Evolutionary conservation across 2,329 filamentous ascomycete genomes (phyloP).

Genomic region (Trichoderma cornu-damae): DNA sequence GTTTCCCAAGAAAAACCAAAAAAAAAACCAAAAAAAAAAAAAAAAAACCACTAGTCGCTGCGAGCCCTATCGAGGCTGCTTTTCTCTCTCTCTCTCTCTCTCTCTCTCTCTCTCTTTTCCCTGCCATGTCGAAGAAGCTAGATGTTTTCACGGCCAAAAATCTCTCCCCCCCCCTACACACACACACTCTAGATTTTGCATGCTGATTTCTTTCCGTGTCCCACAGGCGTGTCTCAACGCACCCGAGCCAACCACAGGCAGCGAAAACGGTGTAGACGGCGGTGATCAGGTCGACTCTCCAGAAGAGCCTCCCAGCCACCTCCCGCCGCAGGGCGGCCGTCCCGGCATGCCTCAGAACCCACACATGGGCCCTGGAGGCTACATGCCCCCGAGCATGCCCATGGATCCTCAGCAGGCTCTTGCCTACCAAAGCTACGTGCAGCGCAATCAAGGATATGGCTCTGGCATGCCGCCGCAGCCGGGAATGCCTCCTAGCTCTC

Average conservation of each 20-base stretch:
- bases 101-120: no score
- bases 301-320: conserved; percentile 76
- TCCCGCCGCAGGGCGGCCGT: conserved; percentile 57
- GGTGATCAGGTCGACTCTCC: conserved; percentile 78
- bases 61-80: not conserved
- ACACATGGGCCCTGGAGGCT: conserved; percentile 60
- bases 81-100: not conserved
- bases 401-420: conserved; percentile 73
- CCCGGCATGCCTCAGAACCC: conserved; percentile 61
- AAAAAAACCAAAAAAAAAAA: no score
- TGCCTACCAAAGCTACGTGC: conserved; percentile 79
- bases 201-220: conserved; percentile 33
- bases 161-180: not conserved
- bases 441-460: conserved; percentile 61
- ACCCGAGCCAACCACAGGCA: conserved; percentile 77
- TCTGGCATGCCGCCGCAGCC: conserved; percentile 74
- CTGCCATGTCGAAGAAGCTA: not conserved
- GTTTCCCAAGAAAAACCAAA: not conserved
- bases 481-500: conserved; percentile 76
- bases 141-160: not conserved
- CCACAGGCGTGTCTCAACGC: conserved; percentile 91
- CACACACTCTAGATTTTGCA: no score
- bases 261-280: conserved; percentile 76
- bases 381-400: conserved; percentile 55
- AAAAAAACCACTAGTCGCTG: no score